These are phyloP conservation scores for Diplosphaera chodatii DNA, from an alignment of 139 green algal species.

Conservation along the genomic window DNA sequence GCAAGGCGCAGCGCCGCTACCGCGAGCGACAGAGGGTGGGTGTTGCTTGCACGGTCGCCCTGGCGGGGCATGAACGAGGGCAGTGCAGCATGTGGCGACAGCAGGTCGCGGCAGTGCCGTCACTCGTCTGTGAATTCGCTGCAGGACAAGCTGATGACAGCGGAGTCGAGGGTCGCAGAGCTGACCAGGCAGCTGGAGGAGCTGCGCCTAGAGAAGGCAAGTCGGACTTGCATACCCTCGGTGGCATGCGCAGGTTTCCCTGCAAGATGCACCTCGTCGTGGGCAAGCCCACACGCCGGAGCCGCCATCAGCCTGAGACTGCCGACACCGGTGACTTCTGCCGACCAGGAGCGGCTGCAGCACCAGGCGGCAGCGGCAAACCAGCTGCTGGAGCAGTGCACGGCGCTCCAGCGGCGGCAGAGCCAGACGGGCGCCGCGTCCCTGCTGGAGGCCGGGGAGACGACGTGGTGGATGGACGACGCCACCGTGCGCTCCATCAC, in stretches of 20 bases:
- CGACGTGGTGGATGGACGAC: background rate
- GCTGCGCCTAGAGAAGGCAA: background rate
- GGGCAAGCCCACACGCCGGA: no score
- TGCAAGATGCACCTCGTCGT: no score
- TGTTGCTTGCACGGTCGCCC: background rate
- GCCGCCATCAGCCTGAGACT: no score
- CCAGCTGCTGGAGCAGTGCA: background rate
- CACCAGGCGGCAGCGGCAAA: background rate
- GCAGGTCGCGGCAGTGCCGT: no score
- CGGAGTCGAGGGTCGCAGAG: background rate
- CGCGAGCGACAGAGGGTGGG: background rate
- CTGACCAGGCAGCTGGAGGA: background rate
- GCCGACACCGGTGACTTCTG: no score
- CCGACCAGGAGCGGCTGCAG: background rate
- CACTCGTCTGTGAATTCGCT: background rate
- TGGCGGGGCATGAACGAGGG: background rate
- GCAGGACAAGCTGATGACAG: background rate
- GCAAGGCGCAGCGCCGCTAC: background rate
- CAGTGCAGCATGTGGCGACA: no score
- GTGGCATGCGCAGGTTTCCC: no score
- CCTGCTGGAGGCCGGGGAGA: background rate
- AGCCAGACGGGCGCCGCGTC: background rate
- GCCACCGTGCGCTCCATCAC: background rate
- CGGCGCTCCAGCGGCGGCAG: background rate
- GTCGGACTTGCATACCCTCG: no score